Percentiles rank a stretch among this genome's conserved stretches.
phyloP scores from a whole-genome alignment of 1,139 yeast genomes.

The Debaryomyces singareniensis region DNA sequence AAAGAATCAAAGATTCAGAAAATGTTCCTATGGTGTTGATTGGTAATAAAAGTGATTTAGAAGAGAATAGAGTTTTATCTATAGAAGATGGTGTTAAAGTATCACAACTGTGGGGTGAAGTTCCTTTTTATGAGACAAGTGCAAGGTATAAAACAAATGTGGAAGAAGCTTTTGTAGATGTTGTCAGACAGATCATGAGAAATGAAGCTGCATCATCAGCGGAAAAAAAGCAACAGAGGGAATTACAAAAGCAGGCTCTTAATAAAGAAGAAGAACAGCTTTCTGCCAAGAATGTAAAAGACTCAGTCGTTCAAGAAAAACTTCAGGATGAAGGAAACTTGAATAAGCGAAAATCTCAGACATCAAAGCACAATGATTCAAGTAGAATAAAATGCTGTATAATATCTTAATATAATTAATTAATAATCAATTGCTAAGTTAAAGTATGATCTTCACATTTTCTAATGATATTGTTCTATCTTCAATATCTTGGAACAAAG shows the following conservation, averaged over 20 bases:
- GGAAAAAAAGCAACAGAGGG: slow-evolving; percentile 42
- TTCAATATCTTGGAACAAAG: background rate
- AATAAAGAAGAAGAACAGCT: background rate
- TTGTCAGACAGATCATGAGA: slow-evolving; percentile 82
- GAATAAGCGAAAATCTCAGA: slow-evolving; percentile 2
- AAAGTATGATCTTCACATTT: no score
- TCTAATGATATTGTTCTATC: no score
- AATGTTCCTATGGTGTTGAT: slow-evolving; percentile 81
- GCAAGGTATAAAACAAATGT: slow-evolving; percentile 90
- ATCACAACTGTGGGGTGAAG: slow-evolving; percentile 81
- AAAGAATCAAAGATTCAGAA: slow-evolving; percentile 76
- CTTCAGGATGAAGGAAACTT: background rate
- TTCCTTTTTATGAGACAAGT: slow-evolving; percentile 89
- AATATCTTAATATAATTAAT: slow-evolving; percentile 8
- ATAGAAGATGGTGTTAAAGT: slow-evolving; percentile 78
- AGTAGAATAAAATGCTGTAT: slow-evolving; percentile 13
- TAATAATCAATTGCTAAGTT: no score
- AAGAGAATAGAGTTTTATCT: slow-evolving; percentile 66
- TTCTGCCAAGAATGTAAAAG: slow-evolving; percentile 1
- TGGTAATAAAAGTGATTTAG: slow-evolving; percentile 83
- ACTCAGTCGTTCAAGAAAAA: slow-evolving; percentile 1
- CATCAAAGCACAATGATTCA: slow-evolving; percentile 2
- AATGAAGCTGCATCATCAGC: slow-evolving; percentile 53
- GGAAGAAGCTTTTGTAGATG: slow-evolving; percentile 82
- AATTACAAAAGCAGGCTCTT: slow-evolving; percentile 24